phyloP scores from a whole-genome alignment of 2,329 filamentous ascomycete species.

The Diaporthe aspalathi region DNA sequence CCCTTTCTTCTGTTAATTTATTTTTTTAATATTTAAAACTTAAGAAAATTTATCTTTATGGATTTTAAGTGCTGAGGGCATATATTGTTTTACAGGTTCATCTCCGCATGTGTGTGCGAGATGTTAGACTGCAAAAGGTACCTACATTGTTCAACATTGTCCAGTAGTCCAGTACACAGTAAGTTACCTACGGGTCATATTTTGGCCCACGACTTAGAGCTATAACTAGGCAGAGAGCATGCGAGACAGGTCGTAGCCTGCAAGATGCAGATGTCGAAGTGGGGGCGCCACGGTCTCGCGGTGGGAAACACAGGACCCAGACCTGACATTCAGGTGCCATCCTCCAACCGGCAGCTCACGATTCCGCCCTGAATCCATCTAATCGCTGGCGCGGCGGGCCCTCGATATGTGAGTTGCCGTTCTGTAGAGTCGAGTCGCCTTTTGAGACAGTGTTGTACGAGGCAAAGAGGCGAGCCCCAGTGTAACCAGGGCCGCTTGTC shows the following conservation, averaged over 20 bases:
- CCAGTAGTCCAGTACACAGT: no score
- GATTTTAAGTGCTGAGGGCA: no score
- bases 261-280: not conserved
- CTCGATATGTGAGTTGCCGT: not conserved
- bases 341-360: not conserved
- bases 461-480: not conserved
- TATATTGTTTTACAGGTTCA: no score
- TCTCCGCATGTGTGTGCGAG: no score
- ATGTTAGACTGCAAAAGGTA: no score
- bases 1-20: no score
- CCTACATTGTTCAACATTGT: no score
- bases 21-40: no score
- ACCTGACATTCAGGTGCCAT: not conserved
- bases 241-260: not conserved
- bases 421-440: constrained; percentile 1
- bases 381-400: not conserved
- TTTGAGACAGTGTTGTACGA: constrained; percentile 5
- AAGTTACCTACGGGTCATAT: no score
- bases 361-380: not conserved
- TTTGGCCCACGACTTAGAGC: not conserved
- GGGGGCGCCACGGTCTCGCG: not conserved
- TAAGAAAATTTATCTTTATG: no score
- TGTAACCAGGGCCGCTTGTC: not conserved
- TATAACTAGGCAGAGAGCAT: no score
- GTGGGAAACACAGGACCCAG: not conserved